Evolutionary conservation across 2,329 filamentous ascomycete species (phyloP).

Genomic region (Aspergillus transmontanensis): DNA sequence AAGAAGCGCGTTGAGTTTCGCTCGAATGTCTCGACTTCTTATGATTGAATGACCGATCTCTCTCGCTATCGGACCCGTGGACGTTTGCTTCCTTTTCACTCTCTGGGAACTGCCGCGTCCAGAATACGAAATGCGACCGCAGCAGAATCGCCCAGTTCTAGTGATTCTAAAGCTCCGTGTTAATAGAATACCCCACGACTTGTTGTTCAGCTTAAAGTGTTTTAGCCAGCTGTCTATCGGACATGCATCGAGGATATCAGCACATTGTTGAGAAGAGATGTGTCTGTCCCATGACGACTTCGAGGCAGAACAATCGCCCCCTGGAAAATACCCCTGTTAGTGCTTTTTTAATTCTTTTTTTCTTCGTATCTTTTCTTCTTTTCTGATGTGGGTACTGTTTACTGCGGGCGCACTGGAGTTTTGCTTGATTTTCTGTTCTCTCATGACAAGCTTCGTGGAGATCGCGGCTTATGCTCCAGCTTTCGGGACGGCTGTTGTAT

Average conservation of each 20-base stretch:
- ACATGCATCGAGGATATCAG: not conserved
- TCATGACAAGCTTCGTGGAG: not conserved
- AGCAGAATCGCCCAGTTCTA: not conserved
- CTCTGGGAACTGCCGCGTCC: constrained; percentile 8
- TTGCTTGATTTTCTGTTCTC: not conserved
- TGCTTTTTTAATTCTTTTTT: not conserved
- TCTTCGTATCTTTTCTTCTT: not conserved
- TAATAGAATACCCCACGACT: constrained; percentile 1
- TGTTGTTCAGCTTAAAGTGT: constrained; percentile 2
- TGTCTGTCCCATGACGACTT: not conserved
- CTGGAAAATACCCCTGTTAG: constrained; percentile 15
- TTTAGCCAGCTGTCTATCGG: not conserved
- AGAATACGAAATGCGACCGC: not conserved
- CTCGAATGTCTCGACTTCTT: not conserved
- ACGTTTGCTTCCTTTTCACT: not conserved
- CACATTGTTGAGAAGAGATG: constrained; percentile 14
- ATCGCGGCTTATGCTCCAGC: not conserved
- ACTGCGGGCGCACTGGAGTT: not conserved
- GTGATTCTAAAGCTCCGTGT: not conserved
- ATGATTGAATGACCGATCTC: not conserved
- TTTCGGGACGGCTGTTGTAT: not conserved
- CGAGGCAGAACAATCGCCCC: constrained; percentile 3
- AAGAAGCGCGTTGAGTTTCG: not conserved
- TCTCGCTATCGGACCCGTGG: not conserved
- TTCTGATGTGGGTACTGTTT: constrained; percentile 4